Base-by-base conservation (phyloP, 768 basidiomycete genomes). In the Hygrocybe coccinea region DNA sequence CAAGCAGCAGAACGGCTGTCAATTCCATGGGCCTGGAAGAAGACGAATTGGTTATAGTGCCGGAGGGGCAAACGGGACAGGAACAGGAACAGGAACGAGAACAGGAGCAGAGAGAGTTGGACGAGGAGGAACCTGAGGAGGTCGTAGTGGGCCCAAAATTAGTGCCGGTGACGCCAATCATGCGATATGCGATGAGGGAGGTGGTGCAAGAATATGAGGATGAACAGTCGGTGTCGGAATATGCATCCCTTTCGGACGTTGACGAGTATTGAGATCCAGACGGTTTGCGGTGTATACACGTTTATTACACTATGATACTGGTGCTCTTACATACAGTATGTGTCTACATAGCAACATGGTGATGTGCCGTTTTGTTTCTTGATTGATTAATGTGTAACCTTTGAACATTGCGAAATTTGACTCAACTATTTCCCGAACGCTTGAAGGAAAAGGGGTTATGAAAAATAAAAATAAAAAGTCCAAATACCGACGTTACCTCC, bases 191-290 rank as follows among this genome's bases (percentile, higher is more conserved):
- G 46, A 92, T 92, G 89, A 75, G 82, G 50, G 85, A 89, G 65
- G 89, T 92, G 8, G 81, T 93, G 15, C 79, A 82, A 63, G 91
- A 93, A 70, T 91, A 89, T 60, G 84, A 90, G 60, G 86, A 89
- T 59, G 81, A 84, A 56, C 79, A 79, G 64, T 85, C 85, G 12
- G 78, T 84, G 34, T 89, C 86, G 6, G 89, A 90, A 59, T 90
- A 91, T 63, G 88, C 86, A 14, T 89, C 87, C 8, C 71, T 91
- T 45, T 79, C 80, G n/a, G 85, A 89, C 62, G 79, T 86, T n/a
- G 84, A 88, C 59, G 87, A 87, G 66, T 87, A 86, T 62, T 87
- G 24, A 56, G n/a, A n/a, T n/a, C n/a, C n/a, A n/a, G n/a, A n/a
- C n/a, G n/a, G n/a, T n/a, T n/a, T 29, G 29, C 29, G 29, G 29